These are phyloP conservation scores for Trichocladium antarcticum DNA, from an alignment of 495 filamentous ascomycete genomes.

Conservation along the genomic window DNA sequence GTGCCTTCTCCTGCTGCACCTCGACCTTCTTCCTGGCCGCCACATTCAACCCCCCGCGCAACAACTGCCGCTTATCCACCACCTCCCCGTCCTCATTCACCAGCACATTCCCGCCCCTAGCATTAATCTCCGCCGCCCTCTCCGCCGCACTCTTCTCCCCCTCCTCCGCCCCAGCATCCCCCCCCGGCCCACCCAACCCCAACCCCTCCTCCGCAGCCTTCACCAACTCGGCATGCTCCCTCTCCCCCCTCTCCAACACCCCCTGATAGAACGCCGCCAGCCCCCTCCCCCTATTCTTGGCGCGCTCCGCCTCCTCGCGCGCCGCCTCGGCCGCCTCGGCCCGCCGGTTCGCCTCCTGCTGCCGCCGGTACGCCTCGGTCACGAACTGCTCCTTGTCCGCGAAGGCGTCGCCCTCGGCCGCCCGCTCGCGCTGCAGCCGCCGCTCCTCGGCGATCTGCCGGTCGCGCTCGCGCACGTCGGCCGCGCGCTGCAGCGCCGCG, in stretches of 20 bases:
- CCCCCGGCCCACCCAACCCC: conserved; percentile 28
- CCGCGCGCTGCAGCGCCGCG: conserved; percentile 62
- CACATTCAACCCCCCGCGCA: conserved; percentile 81
- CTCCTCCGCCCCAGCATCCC: conserved; percentile 28
- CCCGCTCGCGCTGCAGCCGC: conserved; percentile 73
- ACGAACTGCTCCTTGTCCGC: conserved; percentile 95
- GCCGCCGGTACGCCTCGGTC: conserved; percentile 86
- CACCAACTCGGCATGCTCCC: conserved; percentile 61
- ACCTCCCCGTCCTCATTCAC: conserved; percentile 92
- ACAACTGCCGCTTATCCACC: conserved; percentile 82
- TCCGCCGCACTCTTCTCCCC: conserved; percentile 61
- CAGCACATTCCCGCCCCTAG: conserved; percentile 54
- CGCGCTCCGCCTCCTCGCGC: conserved; percentile 57
- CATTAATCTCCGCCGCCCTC: conserved; percentile 60
- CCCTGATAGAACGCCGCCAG: conserved; percentile 83
- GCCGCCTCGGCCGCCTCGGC: conserved; percentile 71
- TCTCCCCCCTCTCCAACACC: conserved; percentile 66
- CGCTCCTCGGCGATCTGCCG: conserved; percentile 79
- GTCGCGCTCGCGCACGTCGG: conserved; percentile 81
- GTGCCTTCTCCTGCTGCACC: conserved; percentile 26
- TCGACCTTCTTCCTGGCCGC: conserved; percentile 44
- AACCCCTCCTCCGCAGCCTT: conserved; percentile 53
- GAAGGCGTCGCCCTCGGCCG: conserved; percentile 87
- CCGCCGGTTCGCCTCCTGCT: conserved; percentile 72
- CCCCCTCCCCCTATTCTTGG: conserved; percentile 56